These are phyloP conservation scores for Allium sativum DNA, from an alignment of 106 monocot species.

Conservation along the genomic window DNA sequence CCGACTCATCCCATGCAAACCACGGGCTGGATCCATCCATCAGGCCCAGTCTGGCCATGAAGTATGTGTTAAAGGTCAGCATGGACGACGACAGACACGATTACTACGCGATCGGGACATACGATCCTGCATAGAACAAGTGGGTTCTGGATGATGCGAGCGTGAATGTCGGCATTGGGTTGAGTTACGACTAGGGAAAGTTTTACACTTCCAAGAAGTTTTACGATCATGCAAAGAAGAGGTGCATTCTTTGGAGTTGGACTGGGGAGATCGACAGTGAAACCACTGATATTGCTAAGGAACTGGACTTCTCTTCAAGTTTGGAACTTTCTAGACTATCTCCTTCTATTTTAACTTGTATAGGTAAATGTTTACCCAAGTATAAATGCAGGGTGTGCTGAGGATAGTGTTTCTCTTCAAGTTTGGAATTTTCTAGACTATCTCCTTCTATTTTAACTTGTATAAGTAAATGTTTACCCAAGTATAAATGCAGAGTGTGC, in stretches of 20 bases:
- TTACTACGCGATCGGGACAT: conserved; percentile 42
- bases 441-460: no score
- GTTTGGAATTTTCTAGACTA: conserved; percentile 5
- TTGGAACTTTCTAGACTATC: not conserved
- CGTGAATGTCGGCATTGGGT: conserved; percentile 40
- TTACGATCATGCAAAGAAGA: conserved; percentile 25
- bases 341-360: no score
- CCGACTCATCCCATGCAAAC: not conserved
- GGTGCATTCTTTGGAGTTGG: conserved; percentile 61
- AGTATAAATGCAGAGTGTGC: conserved; percentile 24
- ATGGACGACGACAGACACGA: conserved; percentile 50
- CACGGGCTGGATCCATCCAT: conserved; percentile 21
- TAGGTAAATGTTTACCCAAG: no score
- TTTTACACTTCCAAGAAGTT: conserved; percentile 63
- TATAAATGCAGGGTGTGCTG: conserved; percentile 29
- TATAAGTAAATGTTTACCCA: no score
- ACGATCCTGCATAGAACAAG: conserved; percentile 14
- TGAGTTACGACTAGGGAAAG: conserved; percentile 57
- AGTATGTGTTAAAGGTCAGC: conserved; percentile 59
- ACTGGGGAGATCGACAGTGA: conserved; percentile 60
- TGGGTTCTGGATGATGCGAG: conserved; percentile 35
- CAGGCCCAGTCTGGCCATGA: conserved; percentile 13
- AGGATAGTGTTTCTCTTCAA: conserved; percentile 40
- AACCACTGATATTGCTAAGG: conserved; percentile 35
- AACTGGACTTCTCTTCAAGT: conserved; percentile 63